Base-by-base conservation (phyloP, 768 basidiomycete genomes). In the Podaxis sp. region DNA sequence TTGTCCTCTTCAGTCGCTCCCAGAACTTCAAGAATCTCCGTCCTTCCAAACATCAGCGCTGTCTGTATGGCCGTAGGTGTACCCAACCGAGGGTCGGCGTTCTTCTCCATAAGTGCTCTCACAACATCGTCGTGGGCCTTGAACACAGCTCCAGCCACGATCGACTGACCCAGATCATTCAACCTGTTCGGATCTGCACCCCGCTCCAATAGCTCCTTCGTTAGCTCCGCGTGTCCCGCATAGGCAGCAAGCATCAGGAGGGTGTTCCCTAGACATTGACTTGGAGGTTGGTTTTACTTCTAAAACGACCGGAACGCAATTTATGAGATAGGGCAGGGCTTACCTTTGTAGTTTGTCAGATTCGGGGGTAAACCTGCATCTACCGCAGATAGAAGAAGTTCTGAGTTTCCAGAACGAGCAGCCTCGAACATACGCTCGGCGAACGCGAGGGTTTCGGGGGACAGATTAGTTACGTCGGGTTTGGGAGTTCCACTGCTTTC, bases 191-290 rank as follows among this genome's bases (percentile, higher is more conserved):
- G 84, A 71, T 92, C 88, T 42, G 84, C 89, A 2, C 83, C 82
- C 38, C 81, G 79, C 5, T 74, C 67, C 52, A 92, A 72, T 28
- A 93, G 80, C 13, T 79, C 80, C 52, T 76, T 75, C 1, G 83
- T 76, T 19, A 89, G 82, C 1, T 79, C 74, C 0, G 75, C 72
- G 67, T 92, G 88, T 1, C 90, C 90, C 22, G 84, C 80, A 69
- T 93, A 93, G 2, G 90, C 83, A 2, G 88, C 86, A 56, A 92
- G 82, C 89, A 93, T 93, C 58, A 93, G 76, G 5, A 93, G 77
- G 4, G 89, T 90, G 71, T 93, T 92, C 22, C 92, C 91, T 87
- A 68, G 39, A 60, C n/a, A 52, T 38, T n/a, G 33, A 33, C 12
- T 22, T 22, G 30, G 49, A 17, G 26, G 57, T 55, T 11, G 26